Conservation (phyloP, 305 asterid species). For the Fraxinus velutina region DNA sequence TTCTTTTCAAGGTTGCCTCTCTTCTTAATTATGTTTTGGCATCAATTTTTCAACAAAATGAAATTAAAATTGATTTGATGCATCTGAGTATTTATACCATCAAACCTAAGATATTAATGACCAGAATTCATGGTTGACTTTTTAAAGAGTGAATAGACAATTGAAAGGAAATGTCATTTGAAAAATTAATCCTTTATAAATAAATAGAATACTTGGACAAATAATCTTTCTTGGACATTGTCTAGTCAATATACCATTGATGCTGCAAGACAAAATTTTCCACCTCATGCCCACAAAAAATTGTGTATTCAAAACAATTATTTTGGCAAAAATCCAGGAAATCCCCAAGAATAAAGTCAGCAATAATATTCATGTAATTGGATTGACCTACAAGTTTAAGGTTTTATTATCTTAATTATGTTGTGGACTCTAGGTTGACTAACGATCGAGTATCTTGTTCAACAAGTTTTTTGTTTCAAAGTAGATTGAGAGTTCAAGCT, state of each 20-base stretch:
- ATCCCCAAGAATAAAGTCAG: neutral
- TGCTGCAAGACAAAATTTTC: constrained; percentile 48
- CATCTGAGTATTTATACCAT: constrained; percentile 59
- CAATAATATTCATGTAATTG: neutral
- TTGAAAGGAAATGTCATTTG: constrained; percentile 38
- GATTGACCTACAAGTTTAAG: neutral
- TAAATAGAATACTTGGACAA: constrained; percentile 22
- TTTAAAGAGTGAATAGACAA: constrained; percentile 55
- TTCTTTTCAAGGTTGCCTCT: constrained; percentile 22
- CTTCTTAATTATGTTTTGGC: neutral
- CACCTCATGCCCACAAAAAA: constrained; percentile 38
- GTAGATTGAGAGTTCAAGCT: neutral
- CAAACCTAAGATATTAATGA: constrained; percentile 29
- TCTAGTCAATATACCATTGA: constrained; percentile 55
- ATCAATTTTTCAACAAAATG: constrained; percentile 22
- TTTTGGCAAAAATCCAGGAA: neutral
- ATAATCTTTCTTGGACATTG: constrained; percentile 27
- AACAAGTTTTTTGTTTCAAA: neutral
- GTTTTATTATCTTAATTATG: neutral
- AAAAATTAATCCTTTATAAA: constrained; percentile 36
- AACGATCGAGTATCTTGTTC: neutral
- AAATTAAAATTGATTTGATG: constrained; percentile 51
- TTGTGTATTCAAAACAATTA: neutral
- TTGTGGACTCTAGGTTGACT: neutral
- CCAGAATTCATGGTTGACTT: constrained; percentile 77